Conservation (phyloP, 2,329 filamentous ascomycete genomes). For the Fonsecaea pugnacius region DNA sequence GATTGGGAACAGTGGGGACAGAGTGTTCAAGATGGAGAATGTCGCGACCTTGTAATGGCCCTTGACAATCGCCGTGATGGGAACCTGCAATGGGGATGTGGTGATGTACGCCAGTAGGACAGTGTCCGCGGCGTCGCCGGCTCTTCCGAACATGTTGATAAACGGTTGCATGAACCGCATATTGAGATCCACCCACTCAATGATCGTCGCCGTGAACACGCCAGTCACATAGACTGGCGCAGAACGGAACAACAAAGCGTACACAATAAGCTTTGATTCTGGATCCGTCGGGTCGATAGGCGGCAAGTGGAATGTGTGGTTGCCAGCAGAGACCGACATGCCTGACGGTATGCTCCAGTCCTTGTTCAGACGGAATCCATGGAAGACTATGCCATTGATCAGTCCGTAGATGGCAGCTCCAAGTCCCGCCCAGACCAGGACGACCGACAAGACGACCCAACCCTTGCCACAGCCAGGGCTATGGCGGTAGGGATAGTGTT, state of each 20-base stretch:
- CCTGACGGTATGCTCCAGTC: slow-evolving; percentile 9
- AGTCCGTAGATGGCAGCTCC: slow-evolving; percentile 10
- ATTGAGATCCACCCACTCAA: slow-evolving; percentile 20
- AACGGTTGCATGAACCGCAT: slow-evolving; percentile 26
- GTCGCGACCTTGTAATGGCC: slow-evolving; percentile 17
- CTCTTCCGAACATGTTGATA: slow-evolving; percentile 20
- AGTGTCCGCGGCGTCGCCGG: slow-evolving; percentile 10
- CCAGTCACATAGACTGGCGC: slow-evolving; percentile 19
- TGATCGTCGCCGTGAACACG: slow-evolving; percentile 13
- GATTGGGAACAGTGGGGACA: slow-evolving; percentile 24
- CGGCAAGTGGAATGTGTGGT: slow-evolving; percentile 6
- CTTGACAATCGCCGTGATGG: slow-evolving; percentile 19
- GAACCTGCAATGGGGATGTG: slow-evolving; percentile 19
- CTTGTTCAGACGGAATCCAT: slow-evolving; percentile 12
- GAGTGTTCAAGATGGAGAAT: slow-evolving; percentile 18
- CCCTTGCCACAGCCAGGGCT: slow-evolving; percentile 21
- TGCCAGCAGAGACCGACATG: slow-evolving; percentile 8
- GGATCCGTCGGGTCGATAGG: slow-evolving; percentile 41
- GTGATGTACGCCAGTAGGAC: slow-evolving; percentile 21
- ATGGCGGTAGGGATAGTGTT: slow-evolving; percentile 21
- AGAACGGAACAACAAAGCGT: slow-evolving; percentile 17
- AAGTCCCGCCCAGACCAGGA: slow-evolving; percentile 5
- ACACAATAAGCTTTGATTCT: slow-evolving; percentile 39
- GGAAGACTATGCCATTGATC: slow-evolving; percentile 9
- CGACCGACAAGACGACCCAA: slow-evolving; percentile 11